Conservation (phyloP, 805 yeast species). For the Kuraishia piskuri region DNA sequence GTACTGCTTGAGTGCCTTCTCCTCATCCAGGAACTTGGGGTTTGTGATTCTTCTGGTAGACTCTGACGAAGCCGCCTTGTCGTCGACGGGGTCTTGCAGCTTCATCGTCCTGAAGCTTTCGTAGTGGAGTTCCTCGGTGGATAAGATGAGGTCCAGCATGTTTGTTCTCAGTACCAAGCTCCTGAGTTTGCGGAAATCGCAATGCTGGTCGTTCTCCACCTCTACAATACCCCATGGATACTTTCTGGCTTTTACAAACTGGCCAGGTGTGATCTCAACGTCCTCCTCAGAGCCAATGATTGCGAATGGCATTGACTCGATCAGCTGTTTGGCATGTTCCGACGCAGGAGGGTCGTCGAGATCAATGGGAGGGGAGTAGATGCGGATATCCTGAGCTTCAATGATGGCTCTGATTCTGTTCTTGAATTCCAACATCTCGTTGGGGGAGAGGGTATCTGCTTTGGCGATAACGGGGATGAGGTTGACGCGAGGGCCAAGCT, state of each 20-base stretch:
- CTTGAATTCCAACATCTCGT: slow-evolving; percentile 63
- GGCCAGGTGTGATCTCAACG: slow-evolving; percentile 54
- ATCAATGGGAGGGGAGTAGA: slow-evolving; percentile 80
- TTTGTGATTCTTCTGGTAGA: slow-evolving; percentile 50
- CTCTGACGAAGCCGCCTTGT: slow-evolving; percentile 35
- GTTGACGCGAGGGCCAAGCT: slow-evolving; percentile 71
- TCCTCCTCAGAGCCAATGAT: slow-evolving; percentile 71
- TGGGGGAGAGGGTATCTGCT: slow-evolving; percentile 73
- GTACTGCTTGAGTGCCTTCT: slow-evolving; percentile 84
- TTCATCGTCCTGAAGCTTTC: slow-evolving; percentile 70
- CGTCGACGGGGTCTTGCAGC: slow-evolving; percentile 37
- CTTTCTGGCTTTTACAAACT: slow-evolving; percentile 65
- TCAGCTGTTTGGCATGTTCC: slow-evolving; percentile 72
- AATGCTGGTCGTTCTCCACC: slow-evolving; percentile 77
- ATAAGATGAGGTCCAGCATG: slow-evolving; percentile 70
- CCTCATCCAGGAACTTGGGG: slow-evolving; percentile 95
- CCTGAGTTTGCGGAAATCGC: slow-evolving; percentile 80
- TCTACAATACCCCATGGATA: slow-evolving; percentile 91
- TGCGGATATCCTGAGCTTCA: slow-evolving; percentile 74
- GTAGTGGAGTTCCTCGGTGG: slow-evolving; percentile 76
- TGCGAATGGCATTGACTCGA: slow-evolving; percentile 84
- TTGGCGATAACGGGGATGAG: slow-evolving; percentile 86
- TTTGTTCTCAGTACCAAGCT: slow-evolving; percentile 72
- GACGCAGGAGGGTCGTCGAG: slow-evolving; percentile 65
- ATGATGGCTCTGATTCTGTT: slow-evolving; percentile 73